Base-by-base conservation (phyloP, 2,329 filamentous ascomycete genomes). In the Grosmannia serpens region DNA sequence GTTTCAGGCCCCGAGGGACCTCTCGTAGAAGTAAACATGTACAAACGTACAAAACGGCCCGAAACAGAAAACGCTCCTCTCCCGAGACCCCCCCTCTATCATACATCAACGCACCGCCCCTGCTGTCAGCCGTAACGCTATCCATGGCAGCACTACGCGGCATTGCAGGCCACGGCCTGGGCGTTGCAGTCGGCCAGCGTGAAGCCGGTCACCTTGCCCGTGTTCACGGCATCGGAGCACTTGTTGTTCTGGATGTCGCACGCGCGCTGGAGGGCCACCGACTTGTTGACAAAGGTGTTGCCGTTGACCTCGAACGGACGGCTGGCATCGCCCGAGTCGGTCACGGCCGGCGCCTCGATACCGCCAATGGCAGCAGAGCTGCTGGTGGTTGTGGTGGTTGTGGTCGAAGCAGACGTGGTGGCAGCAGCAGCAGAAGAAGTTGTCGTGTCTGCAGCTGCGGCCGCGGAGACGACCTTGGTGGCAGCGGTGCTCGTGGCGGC, bases 231-330 rank as follows among this genome's bases (percentile, higher is more conserved):
- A 62, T 83, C 71, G 15, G 78, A 73, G 65, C 84, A 87, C 4
- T 68, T 70, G 65, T 85, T 86, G 71, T 83, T 79, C 71, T 86
- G 82, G 60, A 84, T 77, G 61, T 83, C 77, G 67, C 84, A 87
- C 41, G 81, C 78, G 53, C 84, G 75, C 69, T 84, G 77, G 47
- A 79, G 70, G 24, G 84, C 84, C 11, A 77, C 79, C 3, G 67
- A 70, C 63, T 79, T 67, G 67, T 79, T 79, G 46, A 78, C 77
- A 67, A 87, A 86, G 44, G 74, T 83, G 72, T 74, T 72, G 54
- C 78, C 79, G 64, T 80, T 78, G 60, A 84, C 79, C 26, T 68
- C 63, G 69, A 85, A 85, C 58, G 81, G 80, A 35, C 82, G 76
- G 58, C 68, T 65, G 26, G 69, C 60, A 65, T 80, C 70, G 50